Base-by-base conservation (phyloP, 2,329 filamentous ascomycete species). In the Colletotrichum sp. region DNA sequence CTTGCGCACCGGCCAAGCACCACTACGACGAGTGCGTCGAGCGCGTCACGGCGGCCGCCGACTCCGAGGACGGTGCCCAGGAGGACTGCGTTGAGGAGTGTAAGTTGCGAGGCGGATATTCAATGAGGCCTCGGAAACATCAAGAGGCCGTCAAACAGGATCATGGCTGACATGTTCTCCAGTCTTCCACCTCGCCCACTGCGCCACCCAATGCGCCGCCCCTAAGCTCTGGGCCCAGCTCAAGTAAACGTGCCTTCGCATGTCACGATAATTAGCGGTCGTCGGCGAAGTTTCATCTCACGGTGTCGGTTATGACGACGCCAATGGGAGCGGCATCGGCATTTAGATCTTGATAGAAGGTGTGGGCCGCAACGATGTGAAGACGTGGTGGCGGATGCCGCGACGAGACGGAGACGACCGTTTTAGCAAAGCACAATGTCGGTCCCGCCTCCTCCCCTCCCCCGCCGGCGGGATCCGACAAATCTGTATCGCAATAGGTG, bases 51-150 rank as follows among this genome's bases (percentile, higher is more conserved):
- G 83, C 83, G 76, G 85, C 87, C 79, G 82, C 90, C 81, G 92
- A 95, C 83, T 92, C 94, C 81, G 91, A 93, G 79, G 92, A 94
- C 81, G 93, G 89, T 72, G 89, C 93, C 82, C 93, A 95, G 83
- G 97, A 99, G 92, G 96, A 99, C 90, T 99, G 97, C 83, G 95
- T 99, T 80, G 97, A 99, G 91, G 97, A 99, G 91, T 99, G 97
- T 99, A 94, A 88, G 96, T 92, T 24, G 24, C 7, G 3, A 61
- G 26, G 8, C 28, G 28, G 30, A 32, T 21, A 3, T n/a, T 28
- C 10, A 14, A 7, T 12, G 2, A 13, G 26, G 24, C 24, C 24
- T 32, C 1, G 4, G 2, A 13, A 4, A 32, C 10, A 3, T 21
- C 30, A 34, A 63, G n/a, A 36, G 18, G 18, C 7, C 5, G n/a